Evolutionary conservation across 495 filamentous ascomycete species (phyloP).

Genomic region (Penicillium robsamsonii): DNA sequence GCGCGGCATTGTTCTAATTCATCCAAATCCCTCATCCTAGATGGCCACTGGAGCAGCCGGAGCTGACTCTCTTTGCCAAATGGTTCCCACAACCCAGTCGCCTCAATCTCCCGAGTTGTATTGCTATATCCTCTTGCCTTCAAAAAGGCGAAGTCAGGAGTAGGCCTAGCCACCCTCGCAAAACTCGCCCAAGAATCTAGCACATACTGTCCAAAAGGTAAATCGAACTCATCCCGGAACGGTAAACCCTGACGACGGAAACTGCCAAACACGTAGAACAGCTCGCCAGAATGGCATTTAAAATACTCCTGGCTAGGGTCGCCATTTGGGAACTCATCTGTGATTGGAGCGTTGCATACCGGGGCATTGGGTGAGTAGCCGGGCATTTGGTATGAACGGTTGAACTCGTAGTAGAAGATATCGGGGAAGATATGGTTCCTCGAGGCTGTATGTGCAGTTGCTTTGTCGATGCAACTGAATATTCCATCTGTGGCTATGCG

Average conservation of each 20-base stretch:
- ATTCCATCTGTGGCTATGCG: constrained; percentile 27
- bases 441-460: constrained; percentile 22
- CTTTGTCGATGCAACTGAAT: constrained; percentile 30
- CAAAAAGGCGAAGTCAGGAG: constrained; percentile 15
- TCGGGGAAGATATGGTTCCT: constrained; percentile 23
- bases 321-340: constrained; percentile 19
- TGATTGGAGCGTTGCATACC: constrained; percentile 23
- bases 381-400: constrained; percentile 29
- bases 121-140: constrained; percentile 23
- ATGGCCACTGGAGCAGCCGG: constrained; percentile 20
- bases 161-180: constrained; percentile 21
- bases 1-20: constrained; percentile 19
- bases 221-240: constrained; percentile 24
- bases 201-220: constrained; percentile 28
- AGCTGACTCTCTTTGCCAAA: constrained; percentile 11
- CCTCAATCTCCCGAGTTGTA: constrained; percentile 16
- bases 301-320: constrained; percentile 29
- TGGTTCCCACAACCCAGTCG: constrained; percentile 13
- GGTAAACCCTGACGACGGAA: constrained; percentile 17
- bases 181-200: constrained; percentile 31
- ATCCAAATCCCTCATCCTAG: constrained; percentile 16
- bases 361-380: constrained; percentile 29
- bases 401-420: constrained; percentile 30
- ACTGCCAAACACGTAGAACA: constrained; percentile 29
- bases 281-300: constrained; percentile 31